Evolutionary conservation across 768 basidiomycete species (phyloP).

Genomic region (Lactifluus hygrophoroides): DNA sequence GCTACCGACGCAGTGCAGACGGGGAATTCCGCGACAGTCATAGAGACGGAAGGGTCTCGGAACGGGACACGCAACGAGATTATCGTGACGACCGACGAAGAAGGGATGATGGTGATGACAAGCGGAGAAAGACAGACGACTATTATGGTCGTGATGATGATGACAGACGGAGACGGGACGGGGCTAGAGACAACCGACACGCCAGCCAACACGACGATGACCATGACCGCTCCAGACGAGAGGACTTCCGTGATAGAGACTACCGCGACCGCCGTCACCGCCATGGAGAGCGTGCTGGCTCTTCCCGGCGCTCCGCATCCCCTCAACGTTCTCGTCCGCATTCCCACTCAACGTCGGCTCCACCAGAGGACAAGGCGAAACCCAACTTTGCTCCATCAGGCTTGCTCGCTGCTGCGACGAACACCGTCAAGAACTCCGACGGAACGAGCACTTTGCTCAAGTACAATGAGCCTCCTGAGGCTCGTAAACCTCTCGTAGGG

Average conservation of each 20-base stretch:
- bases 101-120: neutral
- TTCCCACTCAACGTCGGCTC: constrained; percentile 32
- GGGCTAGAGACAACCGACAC: constrained; percentile 22
- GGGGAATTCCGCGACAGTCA: neutral
- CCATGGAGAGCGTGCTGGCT: constrained; percentile 27
- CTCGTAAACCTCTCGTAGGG: constrained; percentile 77
- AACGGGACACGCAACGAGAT: neutral
- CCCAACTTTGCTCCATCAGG: constrained; percentile 89
- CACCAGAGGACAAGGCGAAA: constrained; percentile 56
- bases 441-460: constrained; percentile 83
- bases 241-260: constrained; percentile 37
- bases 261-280: constrained; percentile 32
- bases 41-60: neutral
- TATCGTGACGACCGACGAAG: neutral
- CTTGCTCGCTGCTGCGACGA: constrained; percentile 91
- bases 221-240: constrained; percentile 36
- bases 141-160: constrained; percentile 12
- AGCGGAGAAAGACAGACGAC: neutral
- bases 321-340: constrained; percentile 31
- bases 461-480: constrained; percentile 98
- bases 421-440: constrained; percentile 69
- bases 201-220: constrained; percentile 22
- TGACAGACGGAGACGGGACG: constrained; percentile 22
- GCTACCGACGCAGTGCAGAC: neutral
- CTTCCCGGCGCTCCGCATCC: constrained; percentile 51